Conservation (phyloP, 306 rosid species). For the cucumber (Cucumis sativus) region Cucumber_9930_V3 NC_026657.2:18600501-18601000, state of each 20-base stretch:
- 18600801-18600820: conserved; percentile 85
- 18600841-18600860: conserved; percentile 91
- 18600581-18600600: background rate
- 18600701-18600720: background rate
- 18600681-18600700: background rate
- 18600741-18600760: background rate
- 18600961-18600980: conserved; percentile 88
- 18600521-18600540: background rate
- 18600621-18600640: background rate
- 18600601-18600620: background rate
- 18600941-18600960: conserved; percentile 79
- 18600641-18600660: background rate
- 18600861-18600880: conserved; percentile 84
- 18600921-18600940: conserved; percentile 95
- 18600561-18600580: background rate
- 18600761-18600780: background rate
- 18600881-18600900: conserved; percentile 90
- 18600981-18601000: conserved; percentile 85
- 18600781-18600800: background rate
- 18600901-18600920: conserved; percentile 81
- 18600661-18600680: background rate
- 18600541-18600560: background rate
- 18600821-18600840: conserved; percentile 94
- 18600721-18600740: too few relatives aligned
- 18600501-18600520: background rate